A percentile compares a stretch with the other conserved stretches of the same genome.
Conservation (phyloP, 495 filamentous ascomycete species). For the Ascodesmis nigricans region DNA sequence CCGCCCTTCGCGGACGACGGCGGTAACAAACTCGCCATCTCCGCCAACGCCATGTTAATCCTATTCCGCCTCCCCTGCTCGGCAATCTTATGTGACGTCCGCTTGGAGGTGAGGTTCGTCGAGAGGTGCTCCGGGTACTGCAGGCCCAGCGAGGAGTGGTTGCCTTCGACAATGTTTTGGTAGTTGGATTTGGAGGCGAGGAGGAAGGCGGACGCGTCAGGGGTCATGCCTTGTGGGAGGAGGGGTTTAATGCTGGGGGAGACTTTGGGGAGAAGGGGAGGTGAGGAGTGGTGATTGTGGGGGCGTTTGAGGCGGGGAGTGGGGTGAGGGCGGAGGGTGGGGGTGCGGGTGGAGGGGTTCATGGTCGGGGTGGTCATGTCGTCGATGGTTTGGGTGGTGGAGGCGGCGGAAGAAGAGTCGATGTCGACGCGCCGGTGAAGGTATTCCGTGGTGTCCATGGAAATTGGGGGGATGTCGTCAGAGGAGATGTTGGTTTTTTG, state of each 20-base stretch:
- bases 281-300: slow-evolving; percentile 48
- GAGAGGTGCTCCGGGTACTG: slow-evolving; percentile 77
- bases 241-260: slow-evolving; percentile 86
- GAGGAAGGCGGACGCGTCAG: slow-evolving; percentile 59
- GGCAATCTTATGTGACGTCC: slow-evolving; percentile 92
- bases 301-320: too few relatives aligned
- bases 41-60: slow-evolving; percentile 81
- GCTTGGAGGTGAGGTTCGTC: slow-evolving; percentile 83
- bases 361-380: slow-evolving; percentile 11
- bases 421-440: slow-evolving; percentile 13
- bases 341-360: slow-evolving; percentile 1
- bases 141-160: slow-evolving; percentile 50
- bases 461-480: slow-evolving; percentile 20
- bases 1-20: slow-evolving; percentile 24
- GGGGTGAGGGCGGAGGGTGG: too few relatives aligned
- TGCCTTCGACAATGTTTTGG: slow-evolving; percentile 90
- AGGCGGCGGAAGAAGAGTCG: background rate
- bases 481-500: slow-evolving; percentile 25
- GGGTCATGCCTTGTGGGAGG: slow-evolving; percentile 45
- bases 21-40: slow-evolving; percentile 71
- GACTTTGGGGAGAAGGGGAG: slow-evolving; percentile 75
- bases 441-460: slow-evolving; percentile 19
- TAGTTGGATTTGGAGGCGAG: slow-evolving; percentile 92
- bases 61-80: slow-evolving; percentile 88
- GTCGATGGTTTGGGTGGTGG: background rate